Evolutionary conservation across 345 rosid genomes (phyloP).

Genomic region (Luvunga scandens): DNA sequence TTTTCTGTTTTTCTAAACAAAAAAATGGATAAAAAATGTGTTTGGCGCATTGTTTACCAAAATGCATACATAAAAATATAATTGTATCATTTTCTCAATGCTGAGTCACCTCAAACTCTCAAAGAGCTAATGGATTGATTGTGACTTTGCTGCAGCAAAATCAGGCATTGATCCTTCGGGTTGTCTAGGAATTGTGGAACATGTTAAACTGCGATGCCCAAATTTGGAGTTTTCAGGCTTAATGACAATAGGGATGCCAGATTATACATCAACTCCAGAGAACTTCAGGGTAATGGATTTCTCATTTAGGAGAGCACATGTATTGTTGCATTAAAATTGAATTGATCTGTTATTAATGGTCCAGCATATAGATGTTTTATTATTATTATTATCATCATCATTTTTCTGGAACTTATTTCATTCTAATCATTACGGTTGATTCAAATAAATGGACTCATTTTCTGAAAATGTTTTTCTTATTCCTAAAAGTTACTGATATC

Average conservation of each 20-base stretch:
- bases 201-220: conserved; percentile 65
- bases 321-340: background rate
- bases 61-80: background rate
- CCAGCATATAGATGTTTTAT: background rate
- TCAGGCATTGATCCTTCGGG: conserved; percentile 76
- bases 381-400: background rate
- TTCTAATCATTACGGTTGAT: background rate
- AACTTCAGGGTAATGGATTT: conserved; percentile 67
- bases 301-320: background rate
- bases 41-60: too few relatives aligned
- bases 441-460: background rate
- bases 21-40: too few relatives aligned
- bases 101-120: too few relatives aligned
- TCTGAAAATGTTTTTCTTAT: background rate
- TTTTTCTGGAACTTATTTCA: conserved; percentile 2
- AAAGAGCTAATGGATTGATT: conserved; percentile 12
- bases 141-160: conserved; percentile 60
- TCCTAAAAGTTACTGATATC: background rate
- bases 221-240: conserved; percentile 75
- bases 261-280: conserved; percentile 82
- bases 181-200: conserved; percentile 66
- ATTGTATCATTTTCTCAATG: background rate
- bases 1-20: too few relatives aligned
- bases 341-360: background rate
- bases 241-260: conserved; percentile 95